A percentile compares a stretch with the other conserved stretches of the same genome.
Conservation (phyloP, 164 flowering plant genomes). For the Vitis labrusca region DNA sequence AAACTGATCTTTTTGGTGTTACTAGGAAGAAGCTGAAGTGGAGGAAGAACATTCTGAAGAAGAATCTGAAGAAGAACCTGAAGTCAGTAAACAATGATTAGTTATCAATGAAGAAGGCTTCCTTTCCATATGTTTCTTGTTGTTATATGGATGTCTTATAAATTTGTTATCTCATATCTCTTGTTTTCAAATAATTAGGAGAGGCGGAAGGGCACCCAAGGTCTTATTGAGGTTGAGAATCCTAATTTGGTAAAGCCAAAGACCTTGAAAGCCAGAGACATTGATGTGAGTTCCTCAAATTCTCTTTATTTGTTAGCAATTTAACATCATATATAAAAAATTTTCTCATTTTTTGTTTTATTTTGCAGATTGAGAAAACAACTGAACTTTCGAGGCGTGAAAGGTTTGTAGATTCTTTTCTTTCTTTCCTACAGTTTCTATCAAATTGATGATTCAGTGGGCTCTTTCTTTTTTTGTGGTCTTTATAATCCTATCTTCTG, state of each 20-base stretch:
- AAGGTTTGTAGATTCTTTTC: slow-evolving; percentile 32
- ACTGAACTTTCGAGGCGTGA: slow-evolving; percentile 72
- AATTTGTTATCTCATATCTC: not conserved
- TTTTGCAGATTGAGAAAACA: slow-evolving; percentile 44
- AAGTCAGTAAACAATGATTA: slow-evolving; percentile 22
- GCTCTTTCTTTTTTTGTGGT: not conserved
- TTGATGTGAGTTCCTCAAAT: slow-evolving; percentile 52
- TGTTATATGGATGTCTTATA: not conserved
- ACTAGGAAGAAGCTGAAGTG: slow-evolving; percentile 55
- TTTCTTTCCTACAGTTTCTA: not conserved
- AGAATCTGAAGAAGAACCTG: slow-evolving; percentile 41
- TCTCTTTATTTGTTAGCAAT: not conserved
- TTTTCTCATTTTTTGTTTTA: no score
- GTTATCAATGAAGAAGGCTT: not conserved
- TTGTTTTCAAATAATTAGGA: slow-evolving; percentile 22
- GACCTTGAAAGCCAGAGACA: slow-evolving; percentile 76
- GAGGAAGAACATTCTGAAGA: slow-evolving; percentile 45
- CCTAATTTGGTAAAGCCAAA: slow-evolving; percentile 80
- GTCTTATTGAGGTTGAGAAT: slow-evolving; percentile 78
- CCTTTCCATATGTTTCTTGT: not conserved
- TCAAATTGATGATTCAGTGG: no score
- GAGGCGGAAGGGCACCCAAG: slow-evolving; percentile 76
- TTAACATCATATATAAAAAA: not conserved
- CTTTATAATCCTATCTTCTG: not conserved
- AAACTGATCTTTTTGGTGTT: not conserved